These are phyloP conservation scores for Candida sphagnicola DNA, from an alignment of 805 yeast species.

Conservation along the genomic window DNA sequence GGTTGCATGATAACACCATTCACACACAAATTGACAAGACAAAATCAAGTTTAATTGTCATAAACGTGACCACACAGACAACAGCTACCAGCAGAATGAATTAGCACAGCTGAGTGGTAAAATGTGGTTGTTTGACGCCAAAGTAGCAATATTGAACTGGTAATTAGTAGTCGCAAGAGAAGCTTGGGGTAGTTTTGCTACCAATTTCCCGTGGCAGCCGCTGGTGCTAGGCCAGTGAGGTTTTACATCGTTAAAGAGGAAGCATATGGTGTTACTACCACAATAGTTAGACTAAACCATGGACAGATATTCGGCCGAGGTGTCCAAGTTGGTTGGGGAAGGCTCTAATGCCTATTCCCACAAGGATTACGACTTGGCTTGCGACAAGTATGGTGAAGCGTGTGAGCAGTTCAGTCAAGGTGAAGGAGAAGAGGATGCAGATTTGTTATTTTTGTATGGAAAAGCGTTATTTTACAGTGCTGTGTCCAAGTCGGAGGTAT, in stretches of 20 bases:
- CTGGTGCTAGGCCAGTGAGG: too few relatives aligned
- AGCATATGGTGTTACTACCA: too few relatives aligned
- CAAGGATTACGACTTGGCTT: conserved; percentile 65
- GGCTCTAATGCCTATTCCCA: conserved; percentile 65
- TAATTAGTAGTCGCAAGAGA: too few relatives aligned
- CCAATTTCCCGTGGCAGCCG: too few relatives aligned
- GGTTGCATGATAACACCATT: background rate
- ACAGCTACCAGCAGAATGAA: background rate
- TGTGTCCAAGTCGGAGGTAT: conserved; percentile 66
- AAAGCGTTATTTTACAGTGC: conserved; percentile 76
- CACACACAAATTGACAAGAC: background rate
- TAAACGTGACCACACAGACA: background rate
- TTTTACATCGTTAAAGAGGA: too few relatives aligned
- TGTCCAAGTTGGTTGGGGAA: conserved; percentile 47
- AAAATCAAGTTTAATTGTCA: too few relatives aligned
- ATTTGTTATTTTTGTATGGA: conserved; percentile 72
- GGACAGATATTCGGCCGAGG: conserved; percentile 31
- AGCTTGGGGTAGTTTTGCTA: too few relatives aligned
- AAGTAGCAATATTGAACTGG: too few relatives aligned
- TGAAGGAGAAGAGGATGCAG: conserved; percentile 64
- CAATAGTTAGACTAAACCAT: too few relatives aligned
- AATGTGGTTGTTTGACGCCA: too few relatives aligned
- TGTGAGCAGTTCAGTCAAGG: conserved; percentile 53
- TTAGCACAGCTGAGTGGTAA: too few relatives aligned
- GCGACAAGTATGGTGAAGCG: conserved; percentile 67